A percentile compares a stretch with the other conserved stretches of the same genome.
Evolutionary conservation across 768 basidiomycete genomes (phyloP).

Genomic region (Macrolepiota dolichaula): DNA sequence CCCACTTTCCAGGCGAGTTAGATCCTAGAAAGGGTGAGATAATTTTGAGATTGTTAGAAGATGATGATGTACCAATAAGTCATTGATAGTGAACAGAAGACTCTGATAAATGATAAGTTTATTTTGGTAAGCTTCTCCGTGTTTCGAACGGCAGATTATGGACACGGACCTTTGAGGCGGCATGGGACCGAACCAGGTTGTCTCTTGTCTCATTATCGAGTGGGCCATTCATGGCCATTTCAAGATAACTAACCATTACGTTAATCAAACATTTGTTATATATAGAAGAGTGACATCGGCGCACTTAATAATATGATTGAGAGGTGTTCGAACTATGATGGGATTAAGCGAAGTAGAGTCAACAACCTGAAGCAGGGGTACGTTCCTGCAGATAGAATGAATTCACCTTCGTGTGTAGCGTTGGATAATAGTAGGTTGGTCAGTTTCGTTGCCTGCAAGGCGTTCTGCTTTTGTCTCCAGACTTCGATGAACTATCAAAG

Average conservation of each 20-base stretch:
- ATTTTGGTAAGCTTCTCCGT: neutral
- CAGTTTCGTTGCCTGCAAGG: conserved; percentile 65
- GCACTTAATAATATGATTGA: conserved; percentile 83
- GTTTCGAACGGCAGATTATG: neutral
- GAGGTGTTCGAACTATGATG: conserved; percentile 59
- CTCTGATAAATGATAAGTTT: conserved; percentile 33
- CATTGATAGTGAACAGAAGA: conserved; percentile 80
- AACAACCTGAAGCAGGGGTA: neutral
- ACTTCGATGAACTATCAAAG: conserved; percentile 74
- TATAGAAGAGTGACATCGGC: conserved; percentile 15
- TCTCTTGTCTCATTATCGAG: conserved; percentile 72
- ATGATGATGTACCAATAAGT: conserved; percentile 50
- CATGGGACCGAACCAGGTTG: conserved; percentile 68
- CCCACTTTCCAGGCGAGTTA: conserved; percentile 74
- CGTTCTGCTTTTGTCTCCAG: conserved; percentile 79
- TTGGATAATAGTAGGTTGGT: conserved; percentile 76
- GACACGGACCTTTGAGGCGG: conserved; percentile 61
- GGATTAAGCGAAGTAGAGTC: neutral
- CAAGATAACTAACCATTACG: conserved; percentile 52
- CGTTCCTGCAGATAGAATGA: neutral
- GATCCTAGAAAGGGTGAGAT: conserved; percentile 39
- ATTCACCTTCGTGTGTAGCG: conserved; percentile 74
- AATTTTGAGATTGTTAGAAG: neutral
- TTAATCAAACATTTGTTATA: conserved; percentile 5
- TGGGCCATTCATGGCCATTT: conserved; percentile 75